Evolutionary conservation across 192 early-diverging fungal genomes (phyloP), one percentile per base, ranked within the genome.

Genomic region (Podila clonocystis): DNA sequence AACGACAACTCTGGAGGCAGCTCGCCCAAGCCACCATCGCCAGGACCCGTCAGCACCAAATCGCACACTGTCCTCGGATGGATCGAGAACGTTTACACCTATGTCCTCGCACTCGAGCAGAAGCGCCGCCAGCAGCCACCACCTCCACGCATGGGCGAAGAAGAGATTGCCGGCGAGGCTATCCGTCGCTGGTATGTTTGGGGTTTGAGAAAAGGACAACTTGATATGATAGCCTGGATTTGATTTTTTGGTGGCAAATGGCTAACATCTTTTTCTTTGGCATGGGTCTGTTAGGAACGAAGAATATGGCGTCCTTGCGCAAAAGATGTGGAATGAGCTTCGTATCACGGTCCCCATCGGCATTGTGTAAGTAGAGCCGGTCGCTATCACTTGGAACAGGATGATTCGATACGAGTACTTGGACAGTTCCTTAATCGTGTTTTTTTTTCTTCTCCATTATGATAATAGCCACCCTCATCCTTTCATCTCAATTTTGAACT

Each of bases 31-130:
- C 67, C 76, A 15, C 70, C 76, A 34, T 78, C 82, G 50, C 71
- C 83, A 78, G 73, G 72, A 58, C 74, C 72, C 71, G 85, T 70
- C 71, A 85, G 61, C 88, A 89, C 78, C 73, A 85, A 65, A 82
- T 89, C 31, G 72, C 89, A 82, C 82, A 85, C 86, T 61, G 84
- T 91, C 9, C 79, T 93, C 60, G 88, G 85, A 45, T 79, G 86
- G 58, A 93, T 96, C 58, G 97, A 99, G 82, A 89, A 88, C 41
- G 89, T 95, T 11, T 98, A 95, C 75, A 83, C 85, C 1, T 86
- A 82, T 55, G 92, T 99, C 15, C 78, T 98, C 63, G 88, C 91
- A 8, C 69, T 99, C 62, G 97, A 99, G 82, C 91, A 94, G 70
- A 82, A 96, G 74, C 87, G 95, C 29, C 86, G 97, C 66, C 89